Evolutionary conservation across 2,329 filamentous ascomycete genomes (phyloP), one percentile per base, ranked within the genome.

Genomic region (Penicillium expansum): DNA sequence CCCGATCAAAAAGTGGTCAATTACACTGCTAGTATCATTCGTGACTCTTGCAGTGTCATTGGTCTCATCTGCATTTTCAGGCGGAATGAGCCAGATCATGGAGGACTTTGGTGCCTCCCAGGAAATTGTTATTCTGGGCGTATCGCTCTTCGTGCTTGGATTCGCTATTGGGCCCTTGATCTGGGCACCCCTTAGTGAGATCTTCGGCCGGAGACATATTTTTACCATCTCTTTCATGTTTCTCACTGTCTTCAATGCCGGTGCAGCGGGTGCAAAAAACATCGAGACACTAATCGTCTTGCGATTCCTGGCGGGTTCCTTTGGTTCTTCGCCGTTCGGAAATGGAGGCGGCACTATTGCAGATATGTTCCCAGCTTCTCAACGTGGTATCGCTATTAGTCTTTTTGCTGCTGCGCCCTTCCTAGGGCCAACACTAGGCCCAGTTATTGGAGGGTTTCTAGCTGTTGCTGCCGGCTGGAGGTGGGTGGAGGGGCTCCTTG

Each of bases 11-110:
- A 90, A 90, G 75, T 91, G 88, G 88, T 69, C 70, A 30, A 83
- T 88, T 61, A 88, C 86, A 2, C 67, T 83, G 48, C 70, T 87
- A 39, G 83, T 87, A 55, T 86, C 88, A 13, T 66, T 88, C 30
- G 84, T 87, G 13, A 88, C 87, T 1, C 79, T 92, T 39, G 86
- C 76, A 30, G 86, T 91, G 24, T 79, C 89, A 3, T 88, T 92
- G 64, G 83, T 85, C 53, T 89, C 86, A 24, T 87, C 85, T 1
- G 87, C 87, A 5, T 69, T 68, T 22, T 61, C 66, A 14, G 69
- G 67, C 7, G 67, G 66, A 50, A 58, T 70, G 24, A 22, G 32
- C 13, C 57, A 69, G 47, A 78, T 90, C 53, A 77, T 86, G 16
- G 45, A 59, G 1, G 77, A 85, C 35, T 89, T 90, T 60, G 56